Evolutionary conservation across 2,329 filamentous ascomycete genomes (phyloP), one percentile per base, ranked within the genome.

Genomic region (Microdochium trichocladiopsis): DNA sequence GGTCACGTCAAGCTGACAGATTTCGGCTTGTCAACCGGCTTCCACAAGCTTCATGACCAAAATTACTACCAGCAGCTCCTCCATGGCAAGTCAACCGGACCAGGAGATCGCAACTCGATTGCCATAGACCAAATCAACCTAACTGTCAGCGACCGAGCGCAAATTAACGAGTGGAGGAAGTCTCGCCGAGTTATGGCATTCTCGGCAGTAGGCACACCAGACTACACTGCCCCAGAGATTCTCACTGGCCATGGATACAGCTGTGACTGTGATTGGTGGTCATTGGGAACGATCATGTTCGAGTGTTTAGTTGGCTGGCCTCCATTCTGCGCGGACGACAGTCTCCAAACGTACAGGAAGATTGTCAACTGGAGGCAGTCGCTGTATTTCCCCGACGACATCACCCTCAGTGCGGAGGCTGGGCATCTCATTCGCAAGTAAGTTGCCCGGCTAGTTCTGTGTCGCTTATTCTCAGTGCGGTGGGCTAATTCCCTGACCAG

Each of bases 221-320:
- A 99, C 70, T 99, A 99, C 69, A 99, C 99, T 66, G 94, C 94
- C 1, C 94, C 94, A 2, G 94, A 99, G 69, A 97, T 99, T 62
- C 97, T 99, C 71, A 95, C 90, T 48, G 92, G 93, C 18, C 89
- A 95, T 64, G 94, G 94, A 49, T 99, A 99, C 74, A 90, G 90
- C 53, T 96, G 93, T 64, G 87, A 95, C 67, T 99, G 94, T 69
- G 94, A 99, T 76, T 99, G 94, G 94, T 99, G 94, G 94, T 95
- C 90, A 22, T 81, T 99, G 49, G 94, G 94, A 51, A 96, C 94
- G 47, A 99, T 99, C 73, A 97, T 99, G 94, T 99, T 97, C 64
- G 94, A 99, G 72, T 99, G 94, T 71, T 79, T 99, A 60, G 91
- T 99, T 56, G 94, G 94, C 63, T 99, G 94, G 94, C 94, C 94